Evolutionary conservation across 2,329 filamentous ascomycete genomes (phyloP).

Genomic region (Ambrosiella xylebori): DNA sequence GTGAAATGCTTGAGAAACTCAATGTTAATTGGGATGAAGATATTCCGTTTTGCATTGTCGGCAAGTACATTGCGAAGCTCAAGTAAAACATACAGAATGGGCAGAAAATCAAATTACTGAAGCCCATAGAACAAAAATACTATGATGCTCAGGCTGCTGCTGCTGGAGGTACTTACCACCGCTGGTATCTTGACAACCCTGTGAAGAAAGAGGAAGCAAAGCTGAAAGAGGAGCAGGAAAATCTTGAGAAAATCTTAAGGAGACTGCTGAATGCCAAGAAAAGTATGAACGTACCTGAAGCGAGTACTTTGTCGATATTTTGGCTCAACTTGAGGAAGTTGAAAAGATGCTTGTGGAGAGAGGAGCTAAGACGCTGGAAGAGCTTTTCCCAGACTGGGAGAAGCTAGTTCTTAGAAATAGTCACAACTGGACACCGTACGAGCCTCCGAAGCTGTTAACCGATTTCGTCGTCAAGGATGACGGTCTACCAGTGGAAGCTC

Average conservation of each 20-base stretch:
- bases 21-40: neutral
- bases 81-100: constrained; percentile 18
- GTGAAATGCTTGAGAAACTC: neutral
- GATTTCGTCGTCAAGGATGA: neutral
- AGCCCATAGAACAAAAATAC: neutral
- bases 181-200: constrained; percentile 11
- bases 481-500: neutral
- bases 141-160: neutral
- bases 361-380: constrained; percentile 48
- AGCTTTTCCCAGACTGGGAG: constrained; percentile 40
- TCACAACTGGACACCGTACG: constrained; percentile 24
- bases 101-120: constrained; percentile 21
- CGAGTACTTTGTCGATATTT: constrained; percentile 29
- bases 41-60: constrained; percentile 23
- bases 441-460: constrained; percentile 11
- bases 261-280: constrained; percentile 16
- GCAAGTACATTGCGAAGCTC: constrained; percentile 41
- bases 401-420: constrained; percentile 2
- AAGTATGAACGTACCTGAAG: constrained; percentile 41
- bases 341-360: constrained; percentile 30
- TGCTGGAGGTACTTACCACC: neutral
- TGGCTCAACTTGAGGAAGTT: constrained; percentile 35
- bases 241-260: constrained; percentile 30
- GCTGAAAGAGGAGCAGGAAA: constrained; percentile 4
- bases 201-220: constrained; percentile 16